Percentiles rank a stretch among this genome's conserved stretches.
Conservation (phyloP, 225 moss, liverwort and hornwort genomes). For the Pleurozium schreberi region DNA sequence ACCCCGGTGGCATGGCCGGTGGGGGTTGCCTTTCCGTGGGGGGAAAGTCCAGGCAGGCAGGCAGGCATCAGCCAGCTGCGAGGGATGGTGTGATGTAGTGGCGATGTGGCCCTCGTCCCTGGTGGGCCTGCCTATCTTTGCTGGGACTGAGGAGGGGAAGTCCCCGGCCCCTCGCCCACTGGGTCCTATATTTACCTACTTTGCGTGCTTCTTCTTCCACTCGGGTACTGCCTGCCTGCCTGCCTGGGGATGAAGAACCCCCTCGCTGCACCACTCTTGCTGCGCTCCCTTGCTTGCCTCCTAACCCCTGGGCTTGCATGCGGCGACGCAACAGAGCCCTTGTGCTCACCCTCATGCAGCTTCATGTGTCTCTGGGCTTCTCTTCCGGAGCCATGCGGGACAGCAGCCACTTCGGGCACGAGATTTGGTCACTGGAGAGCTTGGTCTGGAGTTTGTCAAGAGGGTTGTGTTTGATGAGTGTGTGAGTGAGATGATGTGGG, state of each 20-base stretch:
- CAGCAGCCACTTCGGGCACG: not conserved
- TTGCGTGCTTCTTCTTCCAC: not conserved
- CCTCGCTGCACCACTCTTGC: not conserved
- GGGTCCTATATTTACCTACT: constrained; percentile 28
- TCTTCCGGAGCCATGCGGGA: not conserved
- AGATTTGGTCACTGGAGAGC: not conserved
- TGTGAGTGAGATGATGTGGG: not conserved
- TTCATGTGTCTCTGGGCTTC: not conserved
- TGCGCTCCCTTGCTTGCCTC: not conserved
- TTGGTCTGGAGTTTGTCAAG: not conserved
- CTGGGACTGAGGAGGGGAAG: not conserved
- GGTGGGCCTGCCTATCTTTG: not conserved
- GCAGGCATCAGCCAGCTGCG: not conserved
- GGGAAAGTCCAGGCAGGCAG: not conserved
- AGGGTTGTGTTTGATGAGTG: not conserved
- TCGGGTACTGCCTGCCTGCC: not conserved
- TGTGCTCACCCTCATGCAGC: not conserved
- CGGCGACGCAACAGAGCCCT: not conserved
- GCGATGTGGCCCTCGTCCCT: not conserved
- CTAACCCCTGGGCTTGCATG: not conserved
- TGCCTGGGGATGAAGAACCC: not conserved
- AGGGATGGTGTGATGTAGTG: not conserved
- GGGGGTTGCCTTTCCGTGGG: not conserved
- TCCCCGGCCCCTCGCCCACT: not conserved
- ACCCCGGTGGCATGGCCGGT: not conserved